Base-by-base conservation (phyloP, 345 rosid species). In the Eucalyptus tenuipes region DNA sequence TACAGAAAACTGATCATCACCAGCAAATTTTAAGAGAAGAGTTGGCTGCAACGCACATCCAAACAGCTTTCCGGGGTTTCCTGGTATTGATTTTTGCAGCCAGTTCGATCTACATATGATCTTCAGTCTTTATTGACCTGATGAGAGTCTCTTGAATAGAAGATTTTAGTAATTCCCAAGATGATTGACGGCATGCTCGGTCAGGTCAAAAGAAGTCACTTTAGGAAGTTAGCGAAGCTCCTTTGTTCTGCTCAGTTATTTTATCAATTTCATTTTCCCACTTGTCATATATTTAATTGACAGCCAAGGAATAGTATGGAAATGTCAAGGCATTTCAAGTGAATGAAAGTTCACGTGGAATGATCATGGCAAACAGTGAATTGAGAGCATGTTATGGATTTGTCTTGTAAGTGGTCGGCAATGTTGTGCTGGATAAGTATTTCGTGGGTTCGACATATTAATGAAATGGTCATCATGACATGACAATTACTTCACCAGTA, bases 31-130 rank as follows among this genome's bases (percentile, higher is more conserved):
- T 86, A 82, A 92, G 89, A 90, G 96, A 95, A 92, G 93, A 95
- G 90, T 91, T 86, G 91, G 99, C 99, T 88, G 97, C 99, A 55
- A 94, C 94, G 9, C 94, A 94, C 86, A 96, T 98, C 87, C 99
- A 98, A 92, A 95, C 99, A 22, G 95, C 97, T 87, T 98, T 95
- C 89, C 97, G 99, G 50, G 97, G 99, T 88, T 98, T 98, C 92
- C 89, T 98, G 99, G 99, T 98, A 94, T 88, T 89, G 24, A 45
- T 87, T 88, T 44, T 33, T 31, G 50, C 53, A 25, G 79, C 66
- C 48, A 80, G 64, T 89, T 48, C 85, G 2, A 71, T 75, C 29
- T 75, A 11, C 27, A 11, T 37, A 75, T 75, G 82, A 55, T 52
- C 57, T 59, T 52, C 86, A 87, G 37, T 52, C 48, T 88, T 50